Conservation (phyloP, 768 basidiomycete genomes). For the Xerocomus brunneocitrinus region DNA sequence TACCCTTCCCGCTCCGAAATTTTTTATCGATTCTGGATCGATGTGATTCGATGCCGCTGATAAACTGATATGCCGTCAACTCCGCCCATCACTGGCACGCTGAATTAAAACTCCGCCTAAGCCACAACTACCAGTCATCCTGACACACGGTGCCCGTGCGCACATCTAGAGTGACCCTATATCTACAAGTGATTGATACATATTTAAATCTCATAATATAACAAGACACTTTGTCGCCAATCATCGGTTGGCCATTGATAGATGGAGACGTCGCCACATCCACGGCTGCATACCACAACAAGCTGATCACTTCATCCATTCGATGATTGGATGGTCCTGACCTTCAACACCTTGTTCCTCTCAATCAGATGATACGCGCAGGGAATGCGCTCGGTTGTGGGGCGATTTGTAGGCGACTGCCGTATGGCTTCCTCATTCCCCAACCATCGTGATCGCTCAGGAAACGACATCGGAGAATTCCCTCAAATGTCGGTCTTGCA, state of each 20-base stretch:
- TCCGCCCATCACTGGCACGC: constrained; percentile 32
- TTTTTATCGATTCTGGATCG: constrained; percentile 66
- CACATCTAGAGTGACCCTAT: not conserved
- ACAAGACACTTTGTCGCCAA: constrained; percentile 7
- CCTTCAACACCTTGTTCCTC: constrained; percentile 10
- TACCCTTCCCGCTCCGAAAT: constrained; percentile 49
- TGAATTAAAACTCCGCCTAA: constrained; percentile 15
- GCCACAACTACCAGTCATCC: not conserved
- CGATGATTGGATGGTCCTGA: not conserved
- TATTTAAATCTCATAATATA: not conserved
- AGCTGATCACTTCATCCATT: constrained; percentile 1
- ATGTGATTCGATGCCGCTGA: constrained; percentile 47
- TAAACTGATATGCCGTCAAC: constrained; percentile 47
- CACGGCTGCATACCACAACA: constrained; percentile 7
- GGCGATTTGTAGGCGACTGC: constrained; percentile 18
- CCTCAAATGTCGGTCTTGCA: constrained; percentile 83
- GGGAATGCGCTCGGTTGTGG: constrained; percentile 33
- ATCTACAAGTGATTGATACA: not conserved
- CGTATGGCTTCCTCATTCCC: constrained; percentile 39
- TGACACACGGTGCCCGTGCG: not conserved
- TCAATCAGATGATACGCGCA: constrained; percentile 22
- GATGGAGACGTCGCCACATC: constrained; percentile 5
- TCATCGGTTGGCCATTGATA: constrained; percentile 4
- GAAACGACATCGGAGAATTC: constrained; percentile 75
- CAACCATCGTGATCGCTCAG: constrained; percentile 76